Percentiles rank a stretch among this genome's conserved stretches.
These are phyloP conservation scores for Fusarium nanum DNA, from an alignment of 2,329 filamentous ascomycete species.

Conservation along the genomic window DNA sequence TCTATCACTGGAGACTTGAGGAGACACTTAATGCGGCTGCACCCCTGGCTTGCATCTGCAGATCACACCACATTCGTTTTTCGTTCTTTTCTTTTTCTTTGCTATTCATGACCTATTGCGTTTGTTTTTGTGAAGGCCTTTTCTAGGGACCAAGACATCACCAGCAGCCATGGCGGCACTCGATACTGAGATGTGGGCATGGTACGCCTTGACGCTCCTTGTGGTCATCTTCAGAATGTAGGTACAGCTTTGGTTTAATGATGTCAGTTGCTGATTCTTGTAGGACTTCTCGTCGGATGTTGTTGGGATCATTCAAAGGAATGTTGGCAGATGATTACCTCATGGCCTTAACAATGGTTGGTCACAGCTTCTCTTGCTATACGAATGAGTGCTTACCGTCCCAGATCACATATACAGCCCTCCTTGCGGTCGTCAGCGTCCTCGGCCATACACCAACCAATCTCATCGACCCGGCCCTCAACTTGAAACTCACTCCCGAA, in stretches of 20 bases:
- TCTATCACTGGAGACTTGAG: neutral
- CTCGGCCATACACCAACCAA: constrained; percentile 62
- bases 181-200: constrained; percentile 55
- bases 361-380: constrained; percentile 1
- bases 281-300: constrained; percentile 53
- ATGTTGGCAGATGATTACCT: constrained; percentile 66
- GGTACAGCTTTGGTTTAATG: neutral
- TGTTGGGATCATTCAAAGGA: constrained; percentile 58
- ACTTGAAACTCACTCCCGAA: constrained; percentile 57
- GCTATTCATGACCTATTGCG: constrained; percentile 1
- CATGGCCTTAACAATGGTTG: constrained; percentile 63
- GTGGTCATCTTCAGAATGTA: constrained; percentile 56
- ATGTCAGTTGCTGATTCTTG: constrained; percentile 10
- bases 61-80: constrained; percentile 14
- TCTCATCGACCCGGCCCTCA: constrained; percentile 63
- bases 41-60: constrained; percentile 22
- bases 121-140: constrained; percentile 8
- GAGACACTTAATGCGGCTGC: neutral
- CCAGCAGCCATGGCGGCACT: constrained; percentile 42
- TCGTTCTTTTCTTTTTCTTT: neutral
- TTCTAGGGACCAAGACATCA: neutral
- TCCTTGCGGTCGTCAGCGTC: constrained; percentile 42
- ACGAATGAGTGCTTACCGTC: neutral
- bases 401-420: constrained; percentile 36
- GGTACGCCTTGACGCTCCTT: constrained; percentile 55